Base-by-base conservation (phyloP, 106 monocot species). In the Allium cepa region DNA sequence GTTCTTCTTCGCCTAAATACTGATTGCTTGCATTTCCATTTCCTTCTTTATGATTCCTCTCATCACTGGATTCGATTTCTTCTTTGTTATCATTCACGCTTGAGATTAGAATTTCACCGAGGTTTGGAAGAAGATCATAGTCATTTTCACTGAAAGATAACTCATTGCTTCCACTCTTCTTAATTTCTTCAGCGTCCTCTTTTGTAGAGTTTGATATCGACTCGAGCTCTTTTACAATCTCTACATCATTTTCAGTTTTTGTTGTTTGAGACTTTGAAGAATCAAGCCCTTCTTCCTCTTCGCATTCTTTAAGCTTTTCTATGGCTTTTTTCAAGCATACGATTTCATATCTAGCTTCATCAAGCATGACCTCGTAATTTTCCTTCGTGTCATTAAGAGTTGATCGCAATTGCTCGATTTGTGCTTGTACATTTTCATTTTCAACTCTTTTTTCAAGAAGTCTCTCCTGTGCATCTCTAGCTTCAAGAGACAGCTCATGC, bases 321-420 rank as follows among this genome's bases (percentile, higher is more conserved):
- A 72, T 22, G 11, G 61, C 56, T 51, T 76, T 76, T 64, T 76
- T 80, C 9, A 90, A 79, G 57, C 74, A 67, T 50, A 63, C 60
- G 46, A 85, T 84, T 68, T 90, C 90, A 64, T 83, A 70, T 71
- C 63, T 85, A 36, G 90, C 73, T 78, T 90, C 83, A 65, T 78
- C 73, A 10, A 90, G 83, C 75, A 69, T 51, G 11, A 69, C 46
- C 47, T 75, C 75, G 13, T 75, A 55, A 46, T 75, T 75, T 62
- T 75, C 90, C 61, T 83, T 65, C 8, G 73, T 80, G 66, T 78
- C 76, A 63, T 76, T 79, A 46, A 86, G 63, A 27, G 73, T 52
- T 13, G 62, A 59, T 61, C 71, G 73, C 71, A 90, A 68, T 64
- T 83, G 68, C 49, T 76, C 79, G 10, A 80, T 72, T 50, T 77